Base-by-base conservation (phyloP, 2,329 filamentous ascomycete genomes). In the Chaetomiaceae sp. region DNA sequence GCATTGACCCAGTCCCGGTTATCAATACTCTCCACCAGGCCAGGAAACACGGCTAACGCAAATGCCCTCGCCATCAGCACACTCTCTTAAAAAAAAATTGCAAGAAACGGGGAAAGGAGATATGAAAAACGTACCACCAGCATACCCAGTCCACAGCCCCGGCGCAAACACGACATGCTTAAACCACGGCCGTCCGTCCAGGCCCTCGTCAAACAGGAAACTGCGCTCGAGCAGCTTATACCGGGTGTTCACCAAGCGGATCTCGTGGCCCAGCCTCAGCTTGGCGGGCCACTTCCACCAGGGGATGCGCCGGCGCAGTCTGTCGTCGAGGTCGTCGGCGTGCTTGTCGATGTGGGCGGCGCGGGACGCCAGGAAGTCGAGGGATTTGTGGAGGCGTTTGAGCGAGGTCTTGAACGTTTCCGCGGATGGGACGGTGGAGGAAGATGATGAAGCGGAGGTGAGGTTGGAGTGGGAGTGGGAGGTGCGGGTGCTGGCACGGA, bases 121-220 rank as follows among this genome's bases (percentile, higher is more conserved):
- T n/a, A n/a, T n/a, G 9, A 21, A 52, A 34, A 45, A 72, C 78
- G 70, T 64, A 85, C 82, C 80, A 65, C 90, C 91, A 0, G 90
- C 76, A 69, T 96, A 96, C 0, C 91, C 91, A 0, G 90, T 96
- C 90, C 90, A 95, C 43, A 92, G 68, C 0, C 91, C 91, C 0
- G 91, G 91, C 1, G 91, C 91, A 70, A 95, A 96, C 1, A 96
- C 87, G 2, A 96, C 86, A 64, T 96, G 92, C 73, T 96, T 96
- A 74, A 92, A 97, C 90, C 90, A 96, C 21, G 75, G 74, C 55
- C 92, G 76, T 1, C 83, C 82, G 66, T 96, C 91, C 18, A 97
- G 71, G 0, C 92, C 92, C 3, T 79, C 75, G 4, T 81, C 71
- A 63, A 89, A 86, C 57, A 96, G 63, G 69, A 96, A 96, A 46